Conservation (phyloP, 2,329 filamentous ascomycete species). For the Calonectria hawksworthii region DNA sequence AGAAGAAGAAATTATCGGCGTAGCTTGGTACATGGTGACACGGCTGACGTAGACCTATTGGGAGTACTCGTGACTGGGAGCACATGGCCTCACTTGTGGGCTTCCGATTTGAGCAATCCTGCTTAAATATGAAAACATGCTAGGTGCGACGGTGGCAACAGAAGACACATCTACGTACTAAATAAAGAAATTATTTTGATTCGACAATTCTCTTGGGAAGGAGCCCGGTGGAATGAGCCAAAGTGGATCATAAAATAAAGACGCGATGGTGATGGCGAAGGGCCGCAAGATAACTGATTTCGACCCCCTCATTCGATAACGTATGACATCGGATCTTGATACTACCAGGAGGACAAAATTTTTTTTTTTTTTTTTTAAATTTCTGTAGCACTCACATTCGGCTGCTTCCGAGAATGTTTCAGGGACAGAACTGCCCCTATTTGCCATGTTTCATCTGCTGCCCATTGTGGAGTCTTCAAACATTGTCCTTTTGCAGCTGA, state of each 20-base stretch:
- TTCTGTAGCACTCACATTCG: not conserved
- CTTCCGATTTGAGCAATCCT: not conserved
- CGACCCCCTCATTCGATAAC: not conserved
- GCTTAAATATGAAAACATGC: not conserved
- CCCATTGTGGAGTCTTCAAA: not conserved
- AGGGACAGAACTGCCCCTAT: not conserved
- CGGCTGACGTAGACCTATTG: no score
- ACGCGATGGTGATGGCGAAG: not conserved
- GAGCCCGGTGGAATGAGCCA: not conserved
- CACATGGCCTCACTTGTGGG: not conserved
- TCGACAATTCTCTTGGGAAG: not conserved
- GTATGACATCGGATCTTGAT: not conserved
- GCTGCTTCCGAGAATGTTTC: not conserved
- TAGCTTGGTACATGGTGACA: no score
- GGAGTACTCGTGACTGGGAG: not conserved
- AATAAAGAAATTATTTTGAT: not conserved
- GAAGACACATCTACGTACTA: not conserved
- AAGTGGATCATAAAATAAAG: not conserved
- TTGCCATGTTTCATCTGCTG: not conserved
- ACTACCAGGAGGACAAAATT: not conserved
- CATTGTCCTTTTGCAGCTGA: not conserved
- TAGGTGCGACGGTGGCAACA: not conserved
- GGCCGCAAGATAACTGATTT: not conserved
- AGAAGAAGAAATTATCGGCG: no score
- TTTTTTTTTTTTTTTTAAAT: no score